Percentiles rank a stretch among this genome's conserved stretches.
Conservation (phyloP, 306 rosid species). For the Crotalaria pallida region DNA sequence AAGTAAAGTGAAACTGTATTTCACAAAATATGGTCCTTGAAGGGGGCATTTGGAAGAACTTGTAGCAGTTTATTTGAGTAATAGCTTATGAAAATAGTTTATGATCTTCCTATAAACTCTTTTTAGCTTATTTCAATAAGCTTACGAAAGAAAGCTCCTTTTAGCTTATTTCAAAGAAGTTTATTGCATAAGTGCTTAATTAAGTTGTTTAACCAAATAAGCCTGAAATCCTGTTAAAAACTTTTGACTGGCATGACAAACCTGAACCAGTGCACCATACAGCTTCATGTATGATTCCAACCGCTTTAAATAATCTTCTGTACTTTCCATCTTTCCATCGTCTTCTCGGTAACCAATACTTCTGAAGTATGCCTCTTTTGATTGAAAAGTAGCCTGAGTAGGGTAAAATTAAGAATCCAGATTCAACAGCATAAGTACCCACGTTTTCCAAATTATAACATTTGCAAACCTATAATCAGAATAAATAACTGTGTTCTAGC, state of each 20-base stretch:
- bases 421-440: conserved; percentile 9
- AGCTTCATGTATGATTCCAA: conserved; percentile 62
- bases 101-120: too few species aligned
- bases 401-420: conserved; percentile 7
- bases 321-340: conserved; percentile 57
- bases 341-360: conserved; percentile 67
- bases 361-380: conserved; percentile 59
- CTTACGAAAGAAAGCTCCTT: too few species aligned
- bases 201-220: too few species aligned
- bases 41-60: too few species aligned
- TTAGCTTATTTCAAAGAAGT: too few species aligned
- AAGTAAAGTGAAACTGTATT: not conserved
- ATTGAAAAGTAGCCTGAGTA: conserved; percentile 54
- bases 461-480: not conserved
- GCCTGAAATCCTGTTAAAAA: conserved; percentile 1
- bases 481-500: not conserved
- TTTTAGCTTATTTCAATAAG: too few species aligned
- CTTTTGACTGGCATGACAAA: conserved; percentile 28
- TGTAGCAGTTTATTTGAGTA: too few species aligned
- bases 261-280: conserved; percentile 88
- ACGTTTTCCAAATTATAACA: not conserved
- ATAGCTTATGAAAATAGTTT: too few species aligned
- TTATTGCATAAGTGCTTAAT: too few species aligned
- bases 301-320: conserved; percentile 58
- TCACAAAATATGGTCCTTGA: not conserved